Conservation (phyloP, 2,329 filamentous ascomycete genomes). For the Drechslerella dactyloides region DNA sequence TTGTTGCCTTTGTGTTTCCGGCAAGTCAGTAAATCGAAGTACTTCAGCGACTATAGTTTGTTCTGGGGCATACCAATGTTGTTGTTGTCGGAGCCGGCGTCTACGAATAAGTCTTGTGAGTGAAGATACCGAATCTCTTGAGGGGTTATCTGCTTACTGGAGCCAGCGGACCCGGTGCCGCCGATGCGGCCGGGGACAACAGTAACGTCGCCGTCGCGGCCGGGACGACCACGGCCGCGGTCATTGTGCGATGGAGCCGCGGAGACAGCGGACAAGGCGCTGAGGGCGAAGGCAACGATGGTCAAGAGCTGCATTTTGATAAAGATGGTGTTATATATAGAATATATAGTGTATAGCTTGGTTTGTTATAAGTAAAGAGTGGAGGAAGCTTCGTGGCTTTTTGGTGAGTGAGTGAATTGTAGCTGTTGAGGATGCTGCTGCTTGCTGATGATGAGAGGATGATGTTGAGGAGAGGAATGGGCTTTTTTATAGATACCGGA, state of each 20-base stretch:
- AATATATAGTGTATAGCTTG: background rate
- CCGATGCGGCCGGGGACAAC: conserved; percentile 36
- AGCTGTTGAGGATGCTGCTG: background rate
- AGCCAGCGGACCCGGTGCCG: conserved; percentile 29
- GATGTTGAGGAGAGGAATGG: background rate
- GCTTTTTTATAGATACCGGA: conserved; percentile 25
- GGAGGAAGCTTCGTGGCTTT: conserved; percentile 17
- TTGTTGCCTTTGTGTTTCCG: conserved; percentile 34
- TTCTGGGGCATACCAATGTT: conserved; percentile 41
- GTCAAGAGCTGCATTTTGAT: conserved; percentile 48
- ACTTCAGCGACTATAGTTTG: too few species aligned
- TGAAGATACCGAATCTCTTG: background rate
- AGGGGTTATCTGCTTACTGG: conserved; percentile 12
- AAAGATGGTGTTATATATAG: background rate
- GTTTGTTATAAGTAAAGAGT: conserved; percentile 1
- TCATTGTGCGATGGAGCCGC: conserved; percentile 22
- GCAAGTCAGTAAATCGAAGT: too few species aligned
- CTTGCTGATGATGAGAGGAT: conserved; percentile 22
- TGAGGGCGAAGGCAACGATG: conserved; percentile 31
- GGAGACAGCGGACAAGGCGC: conserved; percentile 32
- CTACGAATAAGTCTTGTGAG: conserved; percentile 14
- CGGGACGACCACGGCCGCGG: conserved; percentile 6
- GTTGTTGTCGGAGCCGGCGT: conserved; percentile 24
- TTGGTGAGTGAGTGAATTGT: conserved; percentile 22
- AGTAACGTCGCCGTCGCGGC: conserved; percentile 6